These are phyloP conservation scores for Suhomyces prunicola DNA, from an alignment of 805 yeast genomes.

Conservation along the genomic window DNA sequence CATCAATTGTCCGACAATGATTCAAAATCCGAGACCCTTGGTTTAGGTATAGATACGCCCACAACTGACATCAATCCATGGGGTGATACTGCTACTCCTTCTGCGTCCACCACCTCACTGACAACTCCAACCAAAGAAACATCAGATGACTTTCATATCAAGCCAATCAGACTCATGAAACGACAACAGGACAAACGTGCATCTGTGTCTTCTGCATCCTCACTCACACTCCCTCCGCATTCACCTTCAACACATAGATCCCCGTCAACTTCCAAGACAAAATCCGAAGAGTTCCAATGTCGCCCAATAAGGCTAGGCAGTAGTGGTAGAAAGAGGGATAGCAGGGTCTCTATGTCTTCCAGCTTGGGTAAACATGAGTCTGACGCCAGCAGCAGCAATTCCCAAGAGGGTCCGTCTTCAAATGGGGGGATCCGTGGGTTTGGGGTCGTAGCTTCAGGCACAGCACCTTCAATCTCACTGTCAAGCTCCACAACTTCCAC, in stretches of 20 bases:
- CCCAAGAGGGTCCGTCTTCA: background rate
- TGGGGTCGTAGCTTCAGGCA: background rate
- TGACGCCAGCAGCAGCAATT: slow-evolving; percentile 3
- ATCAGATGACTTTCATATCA: slow-evolving; percentile 11
- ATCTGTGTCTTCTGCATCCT: slow-evolving; percentile 5
- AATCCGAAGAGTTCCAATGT: slow-evolving; percentile 32
- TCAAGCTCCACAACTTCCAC: background rate
- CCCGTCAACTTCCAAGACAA: slow-evolving; percentile 3
- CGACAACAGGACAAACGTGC: slow-evolving; percentile 15
- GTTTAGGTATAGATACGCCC: slow-evolving; percentile 6
- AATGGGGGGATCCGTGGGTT: background rate
- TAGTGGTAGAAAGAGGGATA: slow-evolving; percentile 5
- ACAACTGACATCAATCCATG: slow-evolving; percentile 4
- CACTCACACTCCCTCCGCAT: slow-evolving; percentile 3
- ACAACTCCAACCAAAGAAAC: slow-evolving; percentile 4
- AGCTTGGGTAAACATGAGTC: background rate
- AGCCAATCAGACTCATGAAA: slow-evolving; percentile 29
- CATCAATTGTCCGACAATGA: background rate
- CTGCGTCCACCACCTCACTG: background rate
- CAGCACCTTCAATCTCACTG: background rate
- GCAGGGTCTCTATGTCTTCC: slow-evolving; percentile 3
- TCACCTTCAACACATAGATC: slow-evolving; percentile 3
- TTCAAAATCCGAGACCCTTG: slow-evolving; percentile 1
- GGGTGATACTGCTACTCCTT: slow-evolving; percentile 1
- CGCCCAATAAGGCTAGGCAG: slow-evolving; percentile 35